Conservation (phyloP, 1,139 yeast species). For the Kodamaea sp. region DNA sequence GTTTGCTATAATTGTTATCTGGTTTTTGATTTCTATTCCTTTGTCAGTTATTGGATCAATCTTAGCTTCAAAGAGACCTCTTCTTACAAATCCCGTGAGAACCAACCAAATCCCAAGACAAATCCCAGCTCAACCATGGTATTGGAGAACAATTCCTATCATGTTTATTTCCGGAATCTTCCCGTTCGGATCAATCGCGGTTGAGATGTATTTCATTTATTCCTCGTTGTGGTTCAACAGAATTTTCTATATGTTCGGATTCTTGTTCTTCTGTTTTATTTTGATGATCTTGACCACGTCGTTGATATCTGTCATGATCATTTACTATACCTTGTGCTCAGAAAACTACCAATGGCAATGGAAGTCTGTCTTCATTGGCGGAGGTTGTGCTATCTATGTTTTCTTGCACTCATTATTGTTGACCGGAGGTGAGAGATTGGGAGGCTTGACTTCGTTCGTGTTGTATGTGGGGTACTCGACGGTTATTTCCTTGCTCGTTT, state of each 20-base stretch:
- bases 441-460: slow-evolving; percentile 74
- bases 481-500: slow-evolving; percentile 68
- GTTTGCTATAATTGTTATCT: slow-evolving; percentile 74
- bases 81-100: slow-evolving; percentile 71
- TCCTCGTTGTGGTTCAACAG: slow-evolving; percentile 93
- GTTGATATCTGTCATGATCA: slow-evolving; percentile 75
- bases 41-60: slow-evolving; percentile 79
- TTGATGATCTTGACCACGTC: slow-evolving; percentile 82
- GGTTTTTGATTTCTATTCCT: slow-evolving; percentile 88
- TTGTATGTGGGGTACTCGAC: slow-evolving; percentile 85
- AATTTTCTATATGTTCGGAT: slow-evolving; percentile 96
- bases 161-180: slow-evolving; percentile 82
- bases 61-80: slow-evolving; percentile 66
- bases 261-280: slow-evolving; percentile 82
- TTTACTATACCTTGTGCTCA: slow-evolving; percentile 81
- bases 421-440: slow-evolving; percentile 63
- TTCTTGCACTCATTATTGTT: slow-evolving; percentile 81
- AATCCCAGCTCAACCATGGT: slow-evolving; percentile 89
- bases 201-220: slow-evolving; percentile 86
- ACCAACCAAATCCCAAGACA: slow-evolving; percentile 96
- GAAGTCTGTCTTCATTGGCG: slow-evolving; percentile 87
- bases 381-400: slow-evolving; percentile 84
- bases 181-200: slow-evolving; percentile 94
- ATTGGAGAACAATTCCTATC: slow-evolving; percentile 66
- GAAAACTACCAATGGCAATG: slow-evolving; percentile 98